Conservation (phyloP, 2,329 filamentous ascomycete genomes). For the Trichocomaceae sp. region DNA sequence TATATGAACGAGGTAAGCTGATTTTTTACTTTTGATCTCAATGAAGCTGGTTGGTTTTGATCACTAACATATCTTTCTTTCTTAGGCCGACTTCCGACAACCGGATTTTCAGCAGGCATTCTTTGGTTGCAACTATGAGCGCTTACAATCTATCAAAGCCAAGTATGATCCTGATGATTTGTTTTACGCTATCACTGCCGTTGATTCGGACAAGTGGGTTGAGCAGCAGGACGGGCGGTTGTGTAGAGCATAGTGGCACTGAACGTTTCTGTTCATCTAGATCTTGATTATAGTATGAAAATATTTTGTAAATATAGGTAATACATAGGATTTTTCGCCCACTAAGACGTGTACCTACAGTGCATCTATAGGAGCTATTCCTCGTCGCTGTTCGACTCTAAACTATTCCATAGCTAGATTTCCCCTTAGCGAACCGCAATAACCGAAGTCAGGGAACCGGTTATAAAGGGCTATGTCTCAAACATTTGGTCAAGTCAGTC, state of each 20-base stretch:
- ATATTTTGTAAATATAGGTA: too few relatives aligned
- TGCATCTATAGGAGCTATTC: too few relatives aligned
- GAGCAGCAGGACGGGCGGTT: conserved; percentile 10
- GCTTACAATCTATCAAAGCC: conserved; percentile 9
- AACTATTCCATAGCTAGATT: neutral
- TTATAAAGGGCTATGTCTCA: too few relatives aligned
- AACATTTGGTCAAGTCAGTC: too few relatives aligned
- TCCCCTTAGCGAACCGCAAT: too few relatives aligned
- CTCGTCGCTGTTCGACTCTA: too few relatives aligned
- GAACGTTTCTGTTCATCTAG: too few relatives aligned
- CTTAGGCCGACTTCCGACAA: conserved; percentile 19
- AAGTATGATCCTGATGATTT: conserved; percentile 20
- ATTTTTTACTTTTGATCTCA: neutral
- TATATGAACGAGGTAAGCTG: conserved; percentile 35
- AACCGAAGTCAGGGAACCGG: too few relatives aligned
- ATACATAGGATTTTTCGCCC: too few relatives aligned
- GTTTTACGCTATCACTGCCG: conserved; percentile 37
- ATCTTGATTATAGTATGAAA: too few relatives aligned
- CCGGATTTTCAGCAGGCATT: conserved; percentile 12
- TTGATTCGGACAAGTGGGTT: conserved; percentile 34
- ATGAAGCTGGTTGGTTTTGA: neutral
- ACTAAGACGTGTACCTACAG: too few relatives aligned
- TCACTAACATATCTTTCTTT: neutral
- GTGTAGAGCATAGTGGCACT: neutral
- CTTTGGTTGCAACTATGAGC: conserved; percentile 12